Base-by-base conservation (phyloP, 108 stramenopile genomes). In the Bacterosira constricta region DNA sequence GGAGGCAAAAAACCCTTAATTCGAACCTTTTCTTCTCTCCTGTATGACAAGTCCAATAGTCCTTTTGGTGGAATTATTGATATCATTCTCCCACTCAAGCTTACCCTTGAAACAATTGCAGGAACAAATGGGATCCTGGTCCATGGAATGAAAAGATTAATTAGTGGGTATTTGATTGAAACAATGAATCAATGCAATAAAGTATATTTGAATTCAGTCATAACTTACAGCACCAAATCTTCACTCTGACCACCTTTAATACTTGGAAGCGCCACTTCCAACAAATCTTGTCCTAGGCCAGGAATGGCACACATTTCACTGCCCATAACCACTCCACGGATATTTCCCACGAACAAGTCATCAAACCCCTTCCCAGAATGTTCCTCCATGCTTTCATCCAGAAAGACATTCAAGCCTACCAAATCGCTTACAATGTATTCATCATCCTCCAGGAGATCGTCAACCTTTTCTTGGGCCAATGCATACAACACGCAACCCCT, bases 261-360 rank as follows among this genome's bases (percentile, higher is more conserved):
- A 36, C 77, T 66, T 0, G 81, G 83, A 17, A 85, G 56, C 29
- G 66, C 56, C 9, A 95, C 57, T 66, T 95, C 93, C 17, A 95
- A 36, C 75, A 88, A 63, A 72, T 95, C 90, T 55, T 95, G 93
- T 17, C 88, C 86, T 29, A 91, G 68, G 15, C 87, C 92, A 29
- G 89, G 88, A 66, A 90, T 80, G 32, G 85, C 66, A 20, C 89
- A 88, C 85, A 95, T 88, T 50, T 95, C 93, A 61, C 86, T 85
- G 9, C 86, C 90, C 52, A 95, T 67, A 1, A 95, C 89, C 34
- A 95, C 79, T 17, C 90, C 90, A 12, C 58, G 21, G 1, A 91
- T 80, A 32, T 42, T 79, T 10, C 93, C 93, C 0, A 95, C 88
- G 23, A 89, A 83, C 20, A 60, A 63, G 53, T 75, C 82, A 31